Evolutionary conservation across 116 monocot genomes (phyloP).

Genomic region (Trichopus zeylanicus): DNA sequence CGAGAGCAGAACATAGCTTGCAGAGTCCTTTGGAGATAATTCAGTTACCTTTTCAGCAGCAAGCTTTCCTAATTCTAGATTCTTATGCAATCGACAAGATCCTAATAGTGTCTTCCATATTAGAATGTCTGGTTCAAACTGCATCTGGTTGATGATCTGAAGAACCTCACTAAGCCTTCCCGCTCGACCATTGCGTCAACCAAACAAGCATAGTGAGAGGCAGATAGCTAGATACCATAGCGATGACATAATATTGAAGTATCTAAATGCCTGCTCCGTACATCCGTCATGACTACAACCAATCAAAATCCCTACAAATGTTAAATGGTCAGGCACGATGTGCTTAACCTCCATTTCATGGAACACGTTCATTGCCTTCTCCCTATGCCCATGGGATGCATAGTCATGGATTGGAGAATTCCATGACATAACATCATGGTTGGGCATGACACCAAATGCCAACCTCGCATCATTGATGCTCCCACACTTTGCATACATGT

Average conservation of each 20-base stretch:
- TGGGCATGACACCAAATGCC: constrained; percentile 35
- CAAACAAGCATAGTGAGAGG: constrained; percentile 42
- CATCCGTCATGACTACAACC: constrained; percentile 46
- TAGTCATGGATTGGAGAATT: constrained; percentile 60
- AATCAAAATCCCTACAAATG: constrained; percentile 46
- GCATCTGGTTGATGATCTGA: constrained; percentile 42
- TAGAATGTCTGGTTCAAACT: constrained; percentile 34
- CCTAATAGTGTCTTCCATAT: constrained; percentile 62
- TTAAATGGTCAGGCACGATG: constrained; percentile 38
- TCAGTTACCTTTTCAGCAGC: constrained; percentile 36
- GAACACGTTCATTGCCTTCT: constrained; percentile 21
- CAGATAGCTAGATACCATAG: constrained; percentile 14
- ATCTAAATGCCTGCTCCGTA: constrained; percentile 32
- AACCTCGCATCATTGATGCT: constrained; percentile 29
- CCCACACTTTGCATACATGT: constrained; percentile 70
- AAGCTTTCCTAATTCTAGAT: constrained; percentile 51
- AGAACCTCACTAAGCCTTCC: constrained; percentile 42
- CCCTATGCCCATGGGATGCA: constrained; percentile 35
- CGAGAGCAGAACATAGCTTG: constrained; percentile 51
- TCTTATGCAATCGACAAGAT: constrained; percentile 55
- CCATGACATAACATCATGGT: constrained; percentile 62
- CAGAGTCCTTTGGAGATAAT: constrained; percentile 37
- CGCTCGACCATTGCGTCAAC: constrained; percentile 45
- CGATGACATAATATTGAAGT: constrained; percentile 39
- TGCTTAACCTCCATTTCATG: constrained; percentile 17